Conservation (phyloP, 2,329 filamentous ascomycete species). For the Penicillium sclerotigenum region DNA sequence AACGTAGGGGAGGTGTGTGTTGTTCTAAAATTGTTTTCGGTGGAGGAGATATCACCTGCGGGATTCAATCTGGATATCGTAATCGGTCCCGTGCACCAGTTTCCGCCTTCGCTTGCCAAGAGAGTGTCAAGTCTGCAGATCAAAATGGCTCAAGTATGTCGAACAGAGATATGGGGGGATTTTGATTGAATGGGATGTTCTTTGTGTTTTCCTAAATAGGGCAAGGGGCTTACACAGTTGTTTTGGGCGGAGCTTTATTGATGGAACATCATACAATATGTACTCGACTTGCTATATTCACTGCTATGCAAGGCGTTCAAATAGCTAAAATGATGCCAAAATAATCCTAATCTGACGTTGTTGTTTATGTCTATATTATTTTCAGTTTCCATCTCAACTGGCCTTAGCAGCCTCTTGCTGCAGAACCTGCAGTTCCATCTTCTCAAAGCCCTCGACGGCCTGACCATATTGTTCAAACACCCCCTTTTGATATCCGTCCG, state of each 20-base stretch:
- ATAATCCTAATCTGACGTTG: background rate
- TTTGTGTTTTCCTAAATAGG: constrained; percentile 17
- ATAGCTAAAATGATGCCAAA: background rate
- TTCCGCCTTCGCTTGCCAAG: constrained; percentile 20
- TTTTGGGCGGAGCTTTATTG: background rate
- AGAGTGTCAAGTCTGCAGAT: background rate
- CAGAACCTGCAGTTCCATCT: constrained; percentile 69
- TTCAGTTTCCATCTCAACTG: background rate
- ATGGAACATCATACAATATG: background rate
- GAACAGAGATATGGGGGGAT: background rate
- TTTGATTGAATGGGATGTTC: background rate
- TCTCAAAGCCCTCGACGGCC: constrained; percentile 71
- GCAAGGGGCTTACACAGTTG: constrained; percentile 17
- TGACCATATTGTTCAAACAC: constrained; percentile 75
- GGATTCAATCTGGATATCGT: constrained; percentile 20
- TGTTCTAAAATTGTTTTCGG: constrained; percentile 28
- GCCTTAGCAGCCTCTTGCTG: constrained; percentile 28
- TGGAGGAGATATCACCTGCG: constrained; percentile 19
- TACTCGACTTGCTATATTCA: background rate
- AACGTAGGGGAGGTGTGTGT: constrained; percentile 25
- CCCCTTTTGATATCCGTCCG: constrained; percentile 71
- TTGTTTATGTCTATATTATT: background rate
- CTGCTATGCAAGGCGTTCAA: background rate
- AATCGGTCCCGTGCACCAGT: constrained; percentile 25
- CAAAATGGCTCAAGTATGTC: background rate